A percentile compares a stretch with the other conserved stretches of the same genome.
These are phyloP conservation scores for Xylaria curta DNA, from an alignment of 495 filamentous ascomycete species.

Conservation along the genomic window DNA sequence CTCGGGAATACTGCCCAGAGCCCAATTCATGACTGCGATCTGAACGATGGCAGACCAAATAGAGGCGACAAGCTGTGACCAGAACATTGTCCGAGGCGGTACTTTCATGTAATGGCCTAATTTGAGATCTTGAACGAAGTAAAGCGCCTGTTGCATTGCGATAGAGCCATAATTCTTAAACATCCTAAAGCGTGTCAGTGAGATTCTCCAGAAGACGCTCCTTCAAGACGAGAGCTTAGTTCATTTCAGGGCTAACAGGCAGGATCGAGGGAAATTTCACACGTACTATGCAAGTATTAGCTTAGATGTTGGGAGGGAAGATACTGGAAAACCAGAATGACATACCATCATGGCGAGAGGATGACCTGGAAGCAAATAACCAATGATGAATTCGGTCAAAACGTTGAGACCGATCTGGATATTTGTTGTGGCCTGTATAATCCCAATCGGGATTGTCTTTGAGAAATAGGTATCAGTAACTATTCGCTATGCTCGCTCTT, in stretches of 20 bases:
- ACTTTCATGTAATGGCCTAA: conserved; percentile 76
- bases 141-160: conserved; percentile 62
- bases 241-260: not conserved
- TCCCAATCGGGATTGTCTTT: conserved; percentile 58
- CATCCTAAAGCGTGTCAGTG: conserved; percentile 52
- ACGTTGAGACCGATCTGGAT: conserved; percentile 71
- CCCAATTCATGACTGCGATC: conserved; percentile 70
- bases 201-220: no score
- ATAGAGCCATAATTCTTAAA: conserved; percentile 80
- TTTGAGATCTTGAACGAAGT: conserved; percentile 58
- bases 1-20: conserved; percentile 64
- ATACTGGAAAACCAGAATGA: not conserved
- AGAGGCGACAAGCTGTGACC: conserved; percentile 68
- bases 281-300: conserved; percentile 5
- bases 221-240: not conserved
- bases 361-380: conserved; percentile 70
- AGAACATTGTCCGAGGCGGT: conserved; percentile 69
- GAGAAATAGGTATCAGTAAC: not conserved
- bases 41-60: conserved; percentile 70
- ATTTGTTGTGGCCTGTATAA: conserved; percentile 71
- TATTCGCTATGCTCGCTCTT: not conserved
- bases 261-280: not conserved
- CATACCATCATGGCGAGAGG: conserved; percentile 46
- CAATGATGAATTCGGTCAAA: conserved; percentile 72
- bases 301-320: not conserved